Percentiles rank a stretch among this genome's conserved stretches.
Conservation (phyloP, 805 yeast genomes). For the Schwanniomyces sp. region DNA sequence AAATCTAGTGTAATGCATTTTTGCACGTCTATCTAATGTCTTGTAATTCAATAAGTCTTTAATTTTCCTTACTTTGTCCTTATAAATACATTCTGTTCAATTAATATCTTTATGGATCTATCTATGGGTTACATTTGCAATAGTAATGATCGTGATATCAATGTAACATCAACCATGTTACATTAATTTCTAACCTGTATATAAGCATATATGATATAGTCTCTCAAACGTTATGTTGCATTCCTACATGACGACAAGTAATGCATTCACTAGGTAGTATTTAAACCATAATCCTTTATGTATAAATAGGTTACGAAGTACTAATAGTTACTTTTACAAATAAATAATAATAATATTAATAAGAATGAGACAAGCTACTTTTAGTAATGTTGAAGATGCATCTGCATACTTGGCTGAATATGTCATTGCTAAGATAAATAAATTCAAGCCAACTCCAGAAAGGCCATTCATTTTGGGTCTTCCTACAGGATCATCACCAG, state of each 20-base stretch:
- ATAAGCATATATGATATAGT: background rate
- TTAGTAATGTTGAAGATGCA: constrained; percentile 39
- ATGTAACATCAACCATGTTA: background rate
- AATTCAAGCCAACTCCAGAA: constrained; percentile 42
- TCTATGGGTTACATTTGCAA: background rate
- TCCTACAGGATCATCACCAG: constrained; percentile 65
- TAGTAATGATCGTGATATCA: background rate
- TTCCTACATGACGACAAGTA: background rate
- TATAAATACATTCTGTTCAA: background rate
- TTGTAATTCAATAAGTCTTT: background rate
- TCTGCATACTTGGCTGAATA: constrained; percentile 45
- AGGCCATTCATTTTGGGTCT: constrained; percentile 56
- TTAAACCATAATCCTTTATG: too few species aligned
- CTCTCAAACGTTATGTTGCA: background rate
- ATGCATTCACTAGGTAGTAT: background rate
- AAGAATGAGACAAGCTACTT: constrained; percentile 33
- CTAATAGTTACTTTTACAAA: background rate
- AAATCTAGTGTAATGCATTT: constrained; percentile 25
- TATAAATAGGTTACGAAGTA: background rate
- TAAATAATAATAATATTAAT: background rate
- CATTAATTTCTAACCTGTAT: background rate
- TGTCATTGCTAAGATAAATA: constrained; percentile 43
- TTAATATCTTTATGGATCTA: background rate
- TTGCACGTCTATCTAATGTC: background rate
- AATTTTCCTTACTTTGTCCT: background rate